Conservation (phyloP, 225 moss, liverwort and hornwort species). For the Physcomitrium patens region DNA sequence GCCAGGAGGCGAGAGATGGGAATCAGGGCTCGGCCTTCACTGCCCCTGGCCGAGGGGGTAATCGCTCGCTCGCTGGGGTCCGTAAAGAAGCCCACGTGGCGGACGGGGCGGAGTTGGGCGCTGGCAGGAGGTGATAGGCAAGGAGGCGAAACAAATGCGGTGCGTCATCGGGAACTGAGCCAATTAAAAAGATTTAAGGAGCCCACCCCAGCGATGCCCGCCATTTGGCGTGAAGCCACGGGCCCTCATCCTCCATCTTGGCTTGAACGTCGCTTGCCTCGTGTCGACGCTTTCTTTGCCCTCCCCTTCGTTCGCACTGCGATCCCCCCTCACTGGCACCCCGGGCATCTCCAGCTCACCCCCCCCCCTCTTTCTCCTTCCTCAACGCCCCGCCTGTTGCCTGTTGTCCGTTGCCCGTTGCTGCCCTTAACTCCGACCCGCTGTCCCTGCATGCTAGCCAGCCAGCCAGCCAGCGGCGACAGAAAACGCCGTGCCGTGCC, state of each 20-base stretch:
- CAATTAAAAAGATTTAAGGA: slow-evolving; percentile 35
- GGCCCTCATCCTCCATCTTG: slow-evolving; percentile 38
- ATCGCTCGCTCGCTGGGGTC: background rate
- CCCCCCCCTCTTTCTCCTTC: background rate
- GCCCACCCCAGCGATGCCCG: slow-evolving; percentile 14
- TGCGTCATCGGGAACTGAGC: slow-evolving; percentile 35
- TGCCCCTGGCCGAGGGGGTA: background rate
- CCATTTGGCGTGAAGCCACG: slow-evolving; percentile 26
- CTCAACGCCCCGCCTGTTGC: accelerated
- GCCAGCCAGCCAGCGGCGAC: too few relatives aligned
- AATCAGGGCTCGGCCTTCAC: too few relatives aligned
- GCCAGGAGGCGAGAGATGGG: background rate
- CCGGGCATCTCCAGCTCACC: slow-evolving; percentile 13
- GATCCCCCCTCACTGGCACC: too few relatives aligned
- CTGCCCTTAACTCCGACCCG: too few relatives aligned
- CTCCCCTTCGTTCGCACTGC: background rate
- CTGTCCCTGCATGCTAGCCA: too few relatives aligned
- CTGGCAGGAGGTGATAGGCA: slow-evolving; percentile 27
- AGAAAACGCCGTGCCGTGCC: too few relatives aligned
- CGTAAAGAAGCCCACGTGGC: slow-evolving; percentile 38
- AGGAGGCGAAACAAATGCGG: slow-evolving; percentile 36
- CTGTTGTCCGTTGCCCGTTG: background rate
- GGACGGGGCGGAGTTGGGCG: background rate
- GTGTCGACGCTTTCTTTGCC: slow-evolving; percentile 57
- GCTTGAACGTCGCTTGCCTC: slow-evolving; percentile 62